These are phyloP conservation scores for Leccinum disarticulatum DNA, from an alignment of 768 basidiomycete genomes.

Conservation along the genomic window DNA sequence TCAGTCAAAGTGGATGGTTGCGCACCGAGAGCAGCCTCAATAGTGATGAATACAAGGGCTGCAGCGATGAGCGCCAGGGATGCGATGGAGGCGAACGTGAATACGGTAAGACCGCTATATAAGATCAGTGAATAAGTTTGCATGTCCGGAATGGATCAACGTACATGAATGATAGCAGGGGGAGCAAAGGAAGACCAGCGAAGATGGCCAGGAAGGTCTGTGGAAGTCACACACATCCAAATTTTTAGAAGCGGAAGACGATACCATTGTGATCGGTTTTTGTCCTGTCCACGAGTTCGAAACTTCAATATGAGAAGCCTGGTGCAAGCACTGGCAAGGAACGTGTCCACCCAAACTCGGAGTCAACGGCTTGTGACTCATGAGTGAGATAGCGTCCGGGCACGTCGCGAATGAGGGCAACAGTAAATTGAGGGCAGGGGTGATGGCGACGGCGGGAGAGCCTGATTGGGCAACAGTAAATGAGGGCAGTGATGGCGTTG, in stretches of 20 bases:
- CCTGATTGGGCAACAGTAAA: no score
- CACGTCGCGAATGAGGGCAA: no score
- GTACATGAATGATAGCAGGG: slow-evolving; percentile 40
- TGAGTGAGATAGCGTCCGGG: no score
- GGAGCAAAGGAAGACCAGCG: slow-evolving; percentile 35
- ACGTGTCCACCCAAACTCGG: no score
- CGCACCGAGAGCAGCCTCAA: slow-evolving; percentile 33
- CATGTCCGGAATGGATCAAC: slow-evolving; percentile 20
- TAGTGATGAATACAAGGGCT: slow-evolving; percentile 31
- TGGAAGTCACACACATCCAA: slow-evolving; percentile 3
- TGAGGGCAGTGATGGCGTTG: no score
- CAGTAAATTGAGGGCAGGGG: no score
- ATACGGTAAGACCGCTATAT: slow-evolving; percentile 33
- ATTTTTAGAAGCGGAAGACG: not conserved
- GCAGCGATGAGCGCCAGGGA: slow-evolving; percentile 38
- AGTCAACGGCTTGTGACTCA: no score
- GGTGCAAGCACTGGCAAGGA: no score
- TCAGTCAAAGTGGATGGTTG: not conserved
- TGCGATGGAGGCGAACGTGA: slow-evolving; percentile 36
- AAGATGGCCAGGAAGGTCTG: slow-evolving; percentile 46
- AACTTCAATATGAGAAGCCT: no score
- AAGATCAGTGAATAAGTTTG: not conserved
- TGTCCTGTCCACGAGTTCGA: no score
- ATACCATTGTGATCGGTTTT: slow-evolving; percentile 29
- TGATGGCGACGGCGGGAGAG: no score